Evolutionary conservation across 164 flowering plant genomes (phyloP).

Genomic region (Malania oleifera): DNA sequence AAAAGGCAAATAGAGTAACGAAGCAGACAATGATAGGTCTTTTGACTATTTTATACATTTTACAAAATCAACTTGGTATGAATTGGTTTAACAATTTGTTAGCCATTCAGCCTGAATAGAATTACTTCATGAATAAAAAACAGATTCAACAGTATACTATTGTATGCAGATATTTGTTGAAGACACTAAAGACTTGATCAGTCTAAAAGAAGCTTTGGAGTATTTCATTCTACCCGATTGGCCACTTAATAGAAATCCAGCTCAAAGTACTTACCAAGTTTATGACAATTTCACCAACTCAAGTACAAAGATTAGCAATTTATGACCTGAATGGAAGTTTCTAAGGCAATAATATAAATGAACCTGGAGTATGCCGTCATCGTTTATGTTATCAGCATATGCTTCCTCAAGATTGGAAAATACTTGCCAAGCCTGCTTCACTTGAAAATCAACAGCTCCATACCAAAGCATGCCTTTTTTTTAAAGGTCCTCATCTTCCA

Average conservation of each 20-base stretch:
- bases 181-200: too few species aligned
- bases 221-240: too few species aligned
- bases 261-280: background rate
- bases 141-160: too few species aligned
- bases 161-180: too few species aligned
- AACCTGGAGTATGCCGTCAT: constrained; percentile 3
- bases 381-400: background rate
- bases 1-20: background rate
- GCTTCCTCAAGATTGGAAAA: background rate
- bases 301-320: background rate
- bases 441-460: background rate
- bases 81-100: background rate
- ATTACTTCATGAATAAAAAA: too few species aligned
- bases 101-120: background rate
- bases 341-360: background rate
- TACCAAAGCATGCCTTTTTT: too few species aligned
- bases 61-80: background rate
- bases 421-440: background rate
- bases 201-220: too few species aligned
- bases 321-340: background rate
- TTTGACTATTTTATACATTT: background rate
- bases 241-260: background rate
- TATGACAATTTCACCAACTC: background rate
- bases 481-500: too few species aligned
- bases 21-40: background rate